phyloP scores from a whole-genome alignment of 768 basidiomycete species.

The Leccinum incarnatum region DNA sequence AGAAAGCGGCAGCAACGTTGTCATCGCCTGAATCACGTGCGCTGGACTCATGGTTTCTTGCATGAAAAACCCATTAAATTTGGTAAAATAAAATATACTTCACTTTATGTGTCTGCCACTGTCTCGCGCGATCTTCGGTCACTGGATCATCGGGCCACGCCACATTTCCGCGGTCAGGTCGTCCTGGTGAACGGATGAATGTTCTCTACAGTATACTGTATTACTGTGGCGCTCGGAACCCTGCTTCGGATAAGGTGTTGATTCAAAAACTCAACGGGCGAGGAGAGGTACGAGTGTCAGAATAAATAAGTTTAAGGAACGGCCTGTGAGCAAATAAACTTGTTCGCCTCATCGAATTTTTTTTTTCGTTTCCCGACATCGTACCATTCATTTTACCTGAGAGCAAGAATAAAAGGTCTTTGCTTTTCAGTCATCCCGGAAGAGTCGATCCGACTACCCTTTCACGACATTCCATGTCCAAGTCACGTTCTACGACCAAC shows the following conservation, averaged over 20 bases:
- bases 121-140: background rate
- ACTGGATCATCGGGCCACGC: background rate
- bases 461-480: slow-evolving; percentile 16
- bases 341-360: background rate
- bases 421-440: background rate
- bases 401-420: background rate
- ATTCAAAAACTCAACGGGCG: no score
- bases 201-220: background rate
- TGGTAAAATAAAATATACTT: no score
- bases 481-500: slow-evolving; percentile 5
- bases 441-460: background rate
- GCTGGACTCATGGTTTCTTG: no score
- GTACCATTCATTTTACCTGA: slow-evolving; percentile 1
- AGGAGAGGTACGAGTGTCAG: no score
- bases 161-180: background rate
- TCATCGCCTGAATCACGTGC: no score
- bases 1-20: no score
- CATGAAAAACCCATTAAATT: no score
- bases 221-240: no score
- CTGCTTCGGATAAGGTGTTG: background rate
- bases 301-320: no score
- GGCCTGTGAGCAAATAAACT: no score
- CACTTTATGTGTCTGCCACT: no score
- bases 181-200: no score
- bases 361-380: background rate